These are phyloP conservation scores for Exophiala sp. DNA, from an alignment of 2,329 filamentous ascomycete genomes.

Conservation along the genomic window DNA sequence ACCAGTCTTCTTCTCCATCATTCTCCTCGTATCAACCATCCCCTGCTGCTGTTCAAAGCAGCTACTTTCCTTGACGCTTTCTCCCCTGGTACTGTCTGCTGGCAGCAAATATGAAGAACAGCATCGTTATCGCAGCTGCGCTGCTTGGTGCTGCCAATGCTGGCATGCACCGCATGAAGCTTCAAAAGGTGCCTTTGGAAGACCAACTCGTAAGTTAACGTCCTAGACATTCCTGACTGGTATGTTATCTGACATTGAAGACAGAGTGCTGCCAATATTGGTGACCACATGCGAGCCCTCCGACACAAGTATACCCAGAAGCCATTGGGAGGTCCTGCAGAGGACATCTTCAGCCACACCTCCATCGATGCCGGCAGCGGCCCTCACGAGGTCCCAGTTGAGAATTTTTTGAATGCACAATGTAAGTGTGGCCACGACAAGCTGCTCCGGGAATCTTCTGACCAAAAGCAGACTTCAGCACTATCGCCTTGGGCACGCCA, in stretches of 20 bases:
- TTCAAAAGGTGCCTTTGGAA: conserved; percentile 89
- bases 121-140: conserved; percentile 72
- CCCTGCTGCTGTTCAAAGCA: conserved; percentile 16
- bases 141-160: conserved; percentile 80
- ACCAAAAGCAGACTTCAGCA: conserved; percentile 75
- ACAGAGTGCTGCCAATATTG: conserved; percentile 73
- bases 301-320: conserved; percentile 96
- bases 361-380: conserved; percentile 59
- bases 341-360: conserved; percentile 75
- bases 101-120: conserved; percentile 70
- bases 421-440: conserved; percentile 64
- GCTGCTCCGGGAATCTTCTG: neutral
- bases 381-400: conserved; percentile 76
- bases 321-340: conserved; percentile 82
- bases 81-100: conserved; percentile 14
- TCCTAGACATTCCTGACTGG: neutral
- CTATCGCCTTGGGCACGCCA: conserved; percentile 87
- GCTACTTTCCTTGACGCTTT: conserved; percentile 20
- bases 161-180: conserved; percentile 91
- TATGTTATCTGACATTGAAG: neutral
- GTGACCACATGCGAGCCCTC: conserved; percentile 75
- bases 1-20: conserved; percentile 5
- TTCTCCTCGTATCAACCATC: conserved; percentile 18
- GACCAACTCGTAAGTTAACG: conserved; percentile 77
- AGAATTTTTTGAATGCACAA: conserved; percentile 98